Evolutionary conservation across 2,329 filamentous ascomycete species (phyloP), one percentile per base, ranked within the genome.

Genomic region (Stemphylium lycopersici): DNA sequence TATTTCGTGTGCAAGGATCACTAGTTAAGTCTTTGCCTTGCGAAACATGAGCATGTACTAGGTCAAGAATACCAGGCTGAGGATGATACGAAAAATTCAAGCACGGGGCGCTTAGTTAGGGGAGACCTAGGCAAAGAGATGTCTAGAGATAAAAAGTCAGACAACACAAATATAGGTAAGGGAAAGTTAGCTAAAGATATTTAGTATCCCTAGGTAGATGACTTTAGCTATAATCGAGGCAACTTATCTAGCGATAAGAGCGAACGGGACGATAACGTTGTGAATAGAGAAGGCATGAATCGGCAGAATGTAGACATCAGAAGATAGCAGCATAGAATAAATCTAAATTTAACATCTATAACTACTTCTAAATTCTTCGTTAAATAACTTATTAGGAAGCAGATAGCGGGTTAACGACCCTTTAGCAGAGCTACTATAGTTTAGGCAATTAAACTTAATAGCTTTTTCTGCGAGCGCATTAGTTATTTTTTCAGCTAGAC

Each of bases 371-470:
- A 34, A 11, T 34, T 34, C 32, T 34, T 13, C 8, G 22, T 24
- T 59, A 20, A 55, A 52, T 22, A 34, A 44, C 22, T 48, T 61
- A 26, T 56, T 49, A 18, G 24, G 49, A 40, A 61, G 56, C 10
- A 45, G 26, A 41, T 59, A 18, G n/a, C 47, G 43, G 6, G 29
- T 45, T 13, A 58, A 43, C 40, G 37, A 43, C 15, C 48, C 45
- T 48, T 62, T 16, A 24, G 53, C 16, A 48, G 29, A 29, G 13
- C 31, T 7, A 31, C 24, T 37, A 39, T 61, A 62, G 34, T 62
- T 49, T n/a, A 62, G 42, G 13, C 37, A 62, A 43, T 55, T 62
- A 37, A 58, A 62, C 2, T 54, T 31, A 46, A 62, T 40, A 37
- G 59, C 59, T 49, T 60, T 62, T 49, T 58, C 10, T 8, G 55